Base-by-base conservation (phyloP, 2,329 filamentous ascomycete species). In the Onygenales sp. region DNA sequence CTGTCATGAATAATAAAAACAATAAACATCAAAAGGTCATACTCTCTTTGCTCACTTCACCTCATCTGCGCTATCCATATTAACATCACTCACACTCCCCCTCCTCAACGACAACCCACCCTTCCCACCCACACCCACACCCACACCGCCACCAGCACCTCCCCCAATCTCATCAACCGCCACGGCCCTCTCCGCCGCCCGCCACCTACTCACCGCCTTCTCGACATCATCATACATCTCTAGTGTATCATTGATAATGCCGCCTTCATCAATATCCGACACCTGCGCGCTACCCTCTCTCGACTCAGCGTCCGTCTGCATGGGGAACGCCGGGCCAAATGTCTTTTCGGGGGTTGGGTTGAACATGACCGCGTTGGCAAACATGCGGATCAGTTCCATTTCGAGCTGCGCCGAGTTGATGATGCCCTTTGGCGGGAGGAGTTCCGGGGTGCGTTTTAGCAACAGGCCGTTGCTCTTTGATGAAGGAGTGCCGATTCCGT, bases 281-380 rank as follows among this genome's bases (percentile, higher is more conserved):
- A 81, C 77, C 39, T 81, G 72, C 1, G 76, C 66, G 21, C 21
- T 41, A 32, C 62, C 67, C 53, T 60, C 63, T 56, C 52, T 57
- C 54, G 47, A 57, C 48, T 31, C 48, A 66, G 51, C 74, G 67
- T 60, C 78, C 65, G 59, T 76, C 67, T 56, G 75, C 76, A 66
- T 70, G 49, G 60, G 69, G 58, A 90, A 87, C 0, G 77, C 73
- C 2, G 78, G 75, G 0, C 85, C 85, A 8, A 86, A 82, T 0
- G 86, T 86, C 31, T 85, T 81, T 59, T 87, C 77, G 0, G 86
- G 84, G 57, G 95, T 89, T 0, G 87, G 84, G 62, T 97, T 97
- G 75, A 95, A 98, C 93, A 98, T 97, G 70, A 96, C 87, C 14
- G 93, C 92, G 64, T 97, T 97, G 60, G 90, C 89, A 68, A 97